Conservation (phyloP, 2,329 filamentous ascomycete species). For the Fusarium armeniacum region DNA sequence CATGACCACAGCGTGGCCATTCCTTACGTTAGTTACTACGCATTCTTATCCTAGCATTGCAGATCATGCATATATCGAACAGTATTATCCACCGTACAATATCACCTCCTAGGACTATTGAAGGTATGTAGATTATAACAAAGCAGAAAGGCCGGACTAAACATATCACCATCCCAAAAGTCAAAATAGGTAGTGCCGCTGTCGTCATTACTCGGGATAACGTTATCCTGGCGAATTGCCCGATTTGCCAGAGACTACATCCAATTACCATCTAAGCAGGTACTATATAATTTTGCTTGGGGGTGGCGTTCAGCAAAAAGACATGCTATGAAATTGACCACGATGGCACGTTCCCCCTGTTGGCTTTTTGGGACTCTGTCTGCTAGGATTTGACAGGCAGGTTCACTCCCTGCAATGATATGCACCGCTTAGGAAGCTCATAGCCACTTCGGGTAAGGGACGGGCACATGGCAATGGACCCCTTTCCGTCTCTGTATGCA, state of each 20-base stretch:
- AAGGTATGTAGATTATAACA: slow-evolving; percentile 12
- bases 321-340: slow-evolving; percentile 18
- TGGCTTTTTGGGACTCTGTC: slow-evolving; percentile 19
- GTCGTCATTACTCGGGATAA: slow-evolving; percentile 1
- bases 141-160: slow-evolving; percentile 31
- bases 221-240: slow-evolving; percentile 23
- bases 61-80: slow-evolving; percentile 38
- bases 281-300: slow-evolving; percentile 10
- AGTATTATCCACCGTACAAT: slow-evolving; percentile 31
- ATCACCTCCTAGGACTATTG: slow-evolving; percentile 14
- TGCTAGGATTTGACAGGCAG: slow-evolving; percentile 25
- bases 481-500: slow-evolving; percentile 40
- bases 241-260: slow-evolving; percentile 19
- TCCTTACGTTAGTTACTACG: slow-evolving; percentile 19
- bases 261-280: slow-evolving; percentile 9
- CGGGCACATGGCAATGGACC: slow-evolving; percentile 49
- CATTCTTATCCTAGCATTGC: slow-evolving; percentile 17
- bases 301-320: slow-evolving; percentile 26
- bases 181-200: background rate
- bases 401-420: slow-evolving; percentile 38
- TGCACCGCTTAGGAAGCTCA: slow-evolving; percentile 38
- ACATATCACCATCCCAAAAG: slow-evolving; percentile 19
- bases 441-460: slow-evolving; percentile 40
- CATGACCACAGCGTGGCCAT: slow-evolving; percentile 10
- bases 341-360: slow-evolving; percentile 35